These are phyloP conservation scores for Trypanosomatidae sp. DNA, from an alignment of 208 protist genomes.

Conservation along the genomic window DNA sequence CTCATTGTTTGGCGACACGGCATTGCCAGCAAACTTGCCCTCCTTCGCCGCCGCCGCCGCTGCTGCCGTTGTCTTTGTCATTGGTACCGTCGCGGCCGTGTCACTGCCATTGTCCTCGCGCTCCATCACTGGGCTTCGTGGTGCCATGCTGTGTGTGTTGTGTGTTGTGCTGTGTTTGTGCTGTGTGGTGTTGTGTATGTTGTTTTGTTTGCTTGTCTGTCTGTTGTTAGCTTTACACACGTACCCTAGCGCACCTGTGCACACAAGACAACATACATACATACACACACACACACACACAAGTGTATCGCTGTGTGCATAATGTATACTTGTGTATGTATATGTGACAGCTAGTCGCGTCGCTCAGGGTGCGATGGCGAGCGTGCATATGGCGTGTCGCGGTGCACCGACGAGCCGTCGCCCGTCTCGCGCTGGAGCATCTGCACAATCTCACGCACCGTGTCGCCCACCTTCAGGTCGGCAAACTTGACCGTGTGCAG, in stretches of 20 bases:
- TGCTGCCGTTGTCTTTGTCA: no score
- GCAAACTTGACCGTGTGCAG: conserved; percentile 82
- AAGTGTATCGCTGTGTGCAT: no score
- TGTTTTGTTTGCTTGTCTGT: no score
- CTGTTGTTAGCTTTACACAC: no score
- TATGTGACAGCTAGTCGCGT: conserved; percentile 17
- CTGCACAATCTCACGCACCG: conserved; percentile 61
- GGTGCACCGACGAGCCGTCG: conserved; percentile 21
- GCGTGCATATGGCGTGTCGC: conserved; percentile 26
- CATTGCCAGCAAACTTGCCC: background rate
- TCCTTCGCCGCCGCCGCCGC: background rate
- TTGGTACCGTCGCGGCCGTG: background rate
- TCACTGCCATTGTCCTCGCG: no score
- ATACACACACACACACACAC: no score
- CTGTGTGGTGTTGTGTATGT: no score
- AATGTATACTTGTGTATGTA: conserved; percentile 2
- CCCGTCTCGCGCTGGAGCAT: conserved; percentile 37
- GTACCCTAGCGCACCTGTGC: no score
- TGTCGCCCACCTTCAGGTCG: conserved; percentile 77
- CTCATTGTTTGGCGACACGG: background rate
- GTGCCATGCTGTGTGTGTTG: no score
- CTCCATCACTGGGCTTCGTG: no score
- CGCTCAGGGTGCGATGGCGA: conserved; percentile 70
- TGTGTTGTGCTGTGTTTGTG: no score
- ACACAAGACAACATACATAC: no score